phyloP scores from a whole-genome alignment of 495 filamentous ascomycete species.

The Aspergillus saccharolyticus region DNA sequence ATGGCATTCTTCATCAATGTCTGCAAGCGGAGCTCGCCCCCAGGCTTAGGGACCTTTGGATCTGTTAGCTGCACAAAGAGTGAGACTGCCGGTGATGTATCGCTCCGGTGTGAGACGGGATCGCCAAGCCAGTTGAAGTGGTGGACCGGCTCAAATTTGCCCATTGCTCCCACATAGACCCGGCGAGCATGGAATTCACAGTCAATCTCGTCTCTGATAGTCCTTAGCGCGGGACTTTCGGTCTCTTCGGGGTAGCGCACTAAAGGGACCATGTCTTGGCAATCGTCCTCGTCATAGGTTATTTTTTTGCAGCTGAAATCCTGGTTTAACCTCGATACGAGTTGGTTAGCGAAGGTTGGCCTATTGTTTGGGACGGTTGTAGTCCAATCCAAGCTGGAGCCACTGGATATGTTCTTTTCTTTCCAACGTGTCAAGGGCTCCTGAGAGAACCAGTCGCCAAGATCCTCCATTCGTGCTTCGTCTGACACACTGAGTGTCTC shows the following conservation, averaged over 20 bases:
- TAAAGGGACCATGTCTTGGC: no score
- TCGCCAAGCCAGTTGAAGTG: constrained; percentile 33
- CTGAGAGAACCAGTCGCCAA: neutral
- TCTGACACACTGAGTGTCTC: neutral
- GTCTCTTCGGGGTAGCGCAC: no score
- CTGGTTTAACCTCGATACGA: no score
- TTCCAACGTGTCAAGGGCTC: no score
- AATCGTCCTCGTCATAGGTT: no score
- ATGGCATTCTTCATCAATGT: constrained; percentile 16
- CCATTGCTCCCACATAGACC: neutral
- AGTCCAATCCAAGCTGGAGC: no score
- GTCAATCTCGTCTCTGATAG: neutral
- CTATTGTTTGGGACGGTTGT: neutral
- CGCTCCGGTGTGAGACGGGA: constrained; percentile 16
- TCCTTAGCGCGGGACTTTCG: neutral
- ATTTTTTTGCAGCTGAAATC: no score
- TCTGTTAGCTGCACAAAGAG: constrained; percentile 23
- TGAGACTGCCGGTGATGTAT: constrained; percentile 28
- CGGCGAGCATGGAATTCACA: neutral
- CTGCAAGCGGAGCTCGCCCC: constrained; percentile 8
- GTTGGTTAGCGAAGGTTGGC: no score
- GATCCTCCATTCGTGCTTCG: neutral
- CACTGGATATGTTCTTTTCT: no score
- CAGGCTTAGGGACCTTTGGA: constrained; percentile 13
- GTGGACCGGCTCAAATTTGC: constrained; percentile 14